Base-by-base conservation (phyloP, 441 rosid genomes). In the Populus hybrid region DNA sequence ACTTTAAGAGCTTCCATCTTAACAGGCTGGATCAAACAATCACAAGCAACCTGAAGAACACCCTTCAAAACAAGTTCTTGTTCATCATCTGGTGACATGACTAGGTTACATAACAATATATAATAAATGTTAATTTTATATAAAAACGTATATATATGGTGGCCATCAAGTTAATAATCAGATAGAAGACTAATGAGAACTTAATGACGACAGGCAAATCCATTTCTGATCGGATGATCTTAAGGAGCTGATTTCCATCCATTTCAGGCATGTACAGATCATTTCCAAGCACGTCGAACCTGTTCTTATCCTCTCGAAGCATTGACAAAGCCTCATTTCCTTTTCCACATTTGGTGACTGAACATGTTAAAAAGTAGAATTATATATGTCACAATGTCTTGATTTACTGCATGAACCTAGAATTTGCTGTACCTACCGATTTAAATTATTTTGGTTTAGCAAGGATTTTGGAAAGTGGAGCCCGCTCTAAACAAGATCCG, bases 251-350 rank as follows among this genome's bases (percentile, higher is more conserved):
- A 21, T 85, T 61, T 34, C 89, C 89, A 73, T 87, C 82, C 74
- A 85, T 81, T 10, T 73, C 86, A 6, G 85, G 86, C 85, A 85
- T 83, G 61, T 82, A 81, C 28, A 80, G 10, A 35, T 83, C 86
- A 10, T 69, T 72, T 20, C 85, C 34, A 61, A 83, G 76, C 28
- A 85, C 67, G 63, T 87, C 89, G 46, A 87, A 83, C 73, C 67
- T 81, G 67, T 67, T 71, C 8, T 65, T 73, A 24, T 83, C 77
- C 16, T 77, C 76, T 26, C 80, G 79, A 38, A 85, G 83, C 76
- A 82, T 57, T 12, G 75, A 73, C 26, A 87, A 70, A 16, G 86
- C 89, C 0, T 83, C 86, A 50, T 10, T 74, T 40, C 80, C 84
- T 59, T 30, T 8, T 5, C 8, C 26, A 59, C 83, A 85, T 61